These are phyloP conservation scores for Arthonia radiata DNA, from an alignment of 495 filamentous ascomycete genomes.

Conservation along the genomic window DNA sequence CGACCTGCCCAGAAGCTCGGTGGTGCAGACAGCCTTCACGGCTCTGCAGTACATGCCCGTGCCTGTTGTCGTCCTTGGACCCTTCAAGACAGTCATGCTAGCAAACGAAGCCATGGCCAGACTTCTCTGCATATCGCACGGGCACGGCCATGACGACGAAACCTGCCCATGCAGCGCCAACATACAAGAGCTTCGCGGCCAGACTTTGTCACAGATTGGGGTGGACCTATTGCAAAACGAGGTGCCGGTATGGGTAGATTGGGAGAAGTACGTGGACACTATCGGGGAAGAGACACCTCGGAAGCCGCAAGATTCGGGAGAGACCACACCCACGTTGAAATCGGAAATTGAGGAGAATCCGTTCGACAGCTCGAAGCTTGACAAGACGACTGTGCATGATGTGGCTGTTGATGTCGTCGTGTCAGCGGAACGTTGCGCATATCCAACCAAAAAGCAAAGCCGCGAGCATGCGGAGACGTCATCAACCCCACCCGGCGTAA, in stretches of 20 bases:
- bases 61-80: conserved; percentile 35
- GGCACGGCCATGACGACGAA: conserved; percentile 12
- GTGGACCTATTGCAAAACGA: conserved; percentile 35
- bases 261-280: conserved; percentile 15
- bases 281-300: too few relatives aligned
- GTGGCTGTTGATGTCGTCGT: conserved; percentile 32
- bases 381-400: conserved; percentile 19
- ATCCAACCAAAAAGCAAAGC: conserved; percentile 6
- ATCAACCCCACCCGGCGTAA: too few relatives aligned
- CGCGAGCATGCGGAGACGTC: conserved; percentile 1
- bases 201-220: conserved; percentile 31
- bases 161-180: conserved; percentile 8
- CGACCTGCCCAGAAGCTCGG: too few relatives aligned
- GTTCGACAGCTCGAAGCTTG: too few relatives aligned
- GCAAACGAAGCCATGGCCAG: conserved; percentile 49
- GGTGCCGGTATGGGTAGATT: conserved; percentile 14
- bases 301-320: too few relatives aligned
- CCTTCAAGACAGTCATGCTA: conserved; percentile 35
- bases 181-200: conserved; percentile 26
- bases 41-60: conserved; percentile 44
- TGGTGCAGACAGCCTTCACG: conserved; percentile 31
- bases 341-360: too few relatives aligned
- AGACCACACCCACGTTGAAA: too few relatives aligned
- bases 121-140: conserved; percentile 25
- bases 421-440: conserved; percentile 9